Base-by-base conservation (phyloP, 495 filamentous ascomycete genomes). In the Tuber aestivum region DNA sequence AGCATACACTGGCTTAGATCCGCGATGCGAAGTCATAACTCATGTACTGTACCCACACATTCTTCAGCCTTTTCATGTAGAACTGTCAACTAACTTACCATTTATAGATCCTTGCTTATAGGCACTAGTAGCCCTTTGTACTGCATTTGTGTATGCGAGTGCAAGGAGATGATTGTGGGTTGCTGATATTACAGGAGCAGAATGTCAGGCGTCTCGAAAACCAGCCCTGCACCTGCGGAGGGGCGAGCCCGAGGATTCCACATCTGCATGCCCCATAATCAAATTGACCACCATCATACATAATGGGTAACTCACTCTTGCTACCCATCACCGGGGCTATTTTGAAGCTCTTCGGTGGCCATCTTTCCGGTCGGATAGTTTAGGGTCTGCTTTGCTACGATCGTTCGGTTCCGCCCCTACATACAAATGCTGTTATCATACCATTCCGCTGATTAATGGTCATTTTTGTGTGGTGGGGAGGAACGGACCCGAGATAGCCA, bases 251-350 rank as follows among this genome's bases (percentile, higher is more conserved):
- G 65, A 73, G 20, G 18, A 41, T 41, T 71, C 77, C n/a, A n/a
- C n/a, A n/a, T n/a, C n/a, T 37, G 68, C 75, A 37, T 77, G 56
- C 75, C 77, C 74, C 68, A 74, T 37, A 73, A 32, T 74, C 38
- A 27, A 70, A 35, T n/a, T 23, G 48, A 27, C 23, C n/a, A n/a
- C n/a, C n/a, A n/a, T n/a, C n/a, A n/a, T 12, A 56, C 48, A n/a
- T 56, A 0, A 3, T 27, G 9, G 48, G 9, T n/a, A 9, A 56
- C 21, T 27, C n/a, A 2, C 21, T 0, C 50, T 27, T 48, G 72
- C 27, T 78, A 74, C 44, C 35, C 70, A 78, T 72, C 41, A 10
- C 12, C 42, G 14, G 86, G 80, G 86, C 88, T 8, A 85, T 83
- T 42, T 85, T 82, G 12, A n/a, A n/a, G n/a, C n/a, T n/a, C n/a